These are phyloP conservation scores for Edaphochlamys debaryana DNA, from an alignment of 139 green algal species.

Conservation along the genomic window DNA sequence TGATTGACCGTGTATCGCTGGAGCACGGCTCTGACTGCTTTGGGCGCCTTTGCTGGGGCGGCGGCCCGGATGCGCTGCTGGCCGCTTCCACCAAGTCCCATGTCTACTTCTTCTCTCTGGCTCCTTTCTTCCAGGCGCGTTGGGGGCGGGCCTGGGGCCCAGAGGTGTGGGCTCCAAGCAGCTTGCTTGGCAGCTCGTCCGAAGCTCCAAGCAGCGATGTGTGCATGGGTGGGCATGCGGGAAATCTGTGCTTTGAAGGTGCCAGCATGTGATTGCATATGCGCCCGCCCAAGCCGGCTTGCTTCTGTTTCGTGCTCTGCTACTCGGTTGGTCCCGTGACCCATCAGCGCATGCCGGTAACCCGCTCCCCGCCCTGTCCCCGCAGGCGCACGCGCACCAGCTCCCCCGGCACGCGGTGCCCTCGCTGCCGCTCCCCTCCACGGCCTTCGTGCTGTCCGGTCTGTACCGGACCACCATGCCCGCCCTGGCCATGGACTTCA, in stretches of 20 bases:
- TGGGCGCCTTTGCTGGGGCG: slow-evolving; percentile 51
- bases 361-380: not conserved
- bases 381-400: not conserved
- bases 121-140: slow-evolving; percentile 40
- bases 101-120: slow-evolving; percentile 58
- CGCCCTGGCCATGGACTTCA: slow-evolving; percentile 55
- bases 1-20: slow-evolving; percentile 17
- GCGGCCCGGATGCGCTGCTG: slow-evolving; percentile 42
- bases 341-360: too few species aligned
- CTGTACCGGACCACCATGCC: slow-evolving; percentile 31
- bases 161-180: too few species aligned
- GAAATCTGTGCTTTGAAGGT: too few species aligned
- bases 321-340: too few species aligned
- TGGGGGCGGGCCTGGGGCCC: too few species aligned
- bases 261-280: too few species aligned
- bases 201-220: too few species aligned
- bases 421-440: slow-evolving; percentile 48
- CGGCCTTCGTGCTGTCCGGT: slow-evolving; percentile 5
- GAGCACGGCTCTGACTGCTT: slow-evolving; percentile 44
- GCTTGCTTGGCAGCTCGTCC: too few species aligned
- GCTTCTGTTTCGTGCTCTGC: too few species aligned
- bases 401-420: not conserved
- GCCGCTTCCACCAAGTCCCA: slow-evolving; percentile 46
- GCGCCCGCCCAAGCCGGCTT: too few species aligned
- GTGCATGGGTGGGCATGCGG: too few species aligned